Evolutionary conservation across 1,284 basidiomycete genomes (phyloP), one percentile per base, ranked within the genome.

Genomic region (Kalmanozyma brasiliensis): DNA sequence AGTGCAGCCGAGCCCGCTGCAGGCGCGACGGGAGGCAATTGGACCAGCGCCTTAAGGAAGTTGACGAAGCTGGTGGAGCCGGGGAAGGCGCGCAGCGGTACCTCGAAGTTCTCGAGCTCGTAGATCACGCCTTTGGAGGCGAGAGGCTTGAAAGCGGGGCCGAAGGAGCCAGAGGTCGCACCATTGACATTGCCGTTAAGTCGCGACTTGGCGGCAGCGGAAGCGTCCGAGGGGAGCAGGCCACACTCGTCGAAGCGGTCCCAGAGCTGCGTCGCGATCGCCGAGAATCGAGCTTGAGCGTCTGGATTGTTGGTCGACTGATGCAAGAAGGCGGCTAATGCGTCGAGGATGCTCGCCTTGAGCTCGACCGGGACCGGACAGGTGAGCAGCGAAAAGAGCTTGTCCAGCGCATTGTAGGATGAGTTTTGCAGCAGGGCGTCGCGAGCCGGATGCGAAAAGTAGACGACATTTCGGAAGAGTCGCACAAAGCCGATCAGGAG

Each of bases 41-140:
- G 63, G 4, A 79, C 58, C 16, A 98, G 86, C 0, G 90, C 89
- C 55, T 87, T 87, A 53, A 98, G 87, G 52, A 98, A 87, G 60
- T 87, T 87, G 51, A 97, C 84, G 84, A 97, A 95, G 0, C 92
- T 90, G 11, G 92, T 89, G 0, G 93, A 94, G 6, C 91, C 87
- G 0, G 93, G 93, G 81, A 94, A 98, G 47, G 89, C 80, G 77
- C 88, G 87, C 75, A 90, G 88, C 5, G 87, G 86, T 11, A 90
- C 85, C 83, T 98, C 94, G 46, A 93, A 88, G 73, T 92, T 89
- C 71, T 94, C 93, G 45, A 96, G 82, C 79, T 95, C 92, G 65
- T 60, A 74, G 30, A 57, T 52, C 83, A 20, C 84, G 23, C 70
- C 73, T 11, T 62, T 64, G 44, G 61, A 52, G 1, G 53, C 57